Base-by-base conservation (phyloP, 2,329 filamentous ascomycete species). In the Ascochyta koolunga region DNA sequence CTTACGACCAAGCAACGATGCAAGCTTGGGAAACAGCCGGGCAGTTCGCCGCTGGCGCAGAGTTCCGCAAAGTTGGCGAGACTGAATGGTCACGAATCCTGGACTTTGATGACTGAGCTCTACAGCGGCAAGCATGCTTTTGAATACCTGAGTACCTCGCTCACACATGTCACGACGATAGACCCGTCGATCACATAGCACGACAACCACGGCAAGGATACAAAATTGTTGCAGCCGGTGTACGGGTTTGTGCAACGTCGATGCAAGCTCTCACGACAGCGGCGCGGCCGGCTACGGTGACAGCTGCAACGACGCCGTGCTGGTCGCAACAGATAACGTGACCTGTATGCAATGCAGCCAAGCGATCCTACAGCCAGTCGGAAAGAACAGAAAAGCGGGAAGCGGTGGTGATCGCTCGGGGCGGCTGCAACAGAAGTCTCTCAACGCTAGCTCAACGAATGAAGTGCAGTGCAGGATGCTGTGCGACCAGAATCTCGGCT, bases 11-110 rank as follows among this genome's bases (percentile, higher is more conserved):
- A 7, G 74, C 82, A 5, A 93, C 89, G 32, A 98, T 99, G 95
- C 85, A 87, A 66, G 89, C 90, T 2, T 99, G 95, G 95, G 86
- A 89, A 63, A 86, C 90, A 58, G 91, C 91, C 21, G 95, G 95
- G 2, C 98, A 98, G 72, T 99, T 99, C 76, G 89, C 87, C 11
- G 89, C 95, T 60, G 91, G 90, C 0, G 91, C 96, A 21, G 93
- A 81, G 59, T 82, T 79, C 60, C 74, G 77, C 43, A 66, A 67
- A 21, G 69, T 77, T 15, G 78, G 77, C 11, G 69, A 75, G 33
- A 65, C 55, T 11, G 77, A 77, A 36, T 82, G 79, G 78, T 77
- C 71, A 46, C 64, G 72, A 29, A 48, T 75, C 13, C 65, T 79
- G 18, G 76, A 80, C 39, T 72, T 56, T 24, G 53, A 56, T 8